Evolutionary conservation across 164 flowering plant species (phyloP), one percentile per base, ranked within the genome.

Genomic region (Nymphaea thermarum): DNA sequence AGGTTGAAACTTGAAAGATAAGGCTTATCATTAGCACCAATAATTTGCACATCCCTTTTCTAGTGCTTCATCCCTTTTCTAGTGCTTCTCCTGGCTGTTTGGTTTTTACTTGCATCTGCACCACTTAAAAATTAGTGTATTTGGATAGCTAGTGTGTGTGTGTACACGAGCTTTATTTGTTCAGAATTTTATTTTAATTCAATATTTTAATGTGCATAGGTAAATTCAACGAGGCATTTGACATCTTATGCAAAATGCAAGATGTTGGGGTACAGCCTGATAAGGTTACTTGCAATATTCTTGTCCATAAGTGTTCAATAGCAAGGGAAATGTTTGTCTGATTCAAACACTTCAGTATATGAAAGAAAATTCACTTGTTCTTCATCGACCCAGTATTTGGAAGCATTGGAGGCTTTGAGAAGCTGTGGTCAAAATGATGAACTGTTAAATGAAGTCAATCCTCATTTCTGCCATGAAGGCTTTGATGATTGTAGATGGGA

Each of bases 201-300:
- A 25, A 25, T 25, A 25, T 55, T 55, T 55, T 55, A 55, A 8
- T 55, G 16, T 8, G 1, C 2, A 42, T 81, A 89, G 95, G 97
- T 2, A 89, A 55, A 73, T 86, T 72, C 67, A 67, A 78, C 68
- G 86, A 78, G 67, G 87, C 82, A 47, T 75, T 89, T 78, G 93
- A 89, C 45, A 81, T 91, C 65, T 83, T 91, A 70, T n/a, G 41
- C 75, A 85, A 85, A 72, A 91, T 93, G 98, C 96, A 93, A 80
- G 91, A 83, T 59, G 85, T 88, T 51, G 88, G 90, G 41, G 84
- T 82, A 42, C 84, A 73, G 61, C 97, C 96, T 66, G 98, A 93
- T 77, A 93, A 91, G 80, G 95, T 96, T 53, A 70, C 88, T 25
- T 91, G 97, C 82, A 93, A 91, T 74, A 87, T 89, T 65, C 74